phyloP scores from a whole-genome alignment of 179 eudicot species.

The Gypsophila paniculata region DNA sequence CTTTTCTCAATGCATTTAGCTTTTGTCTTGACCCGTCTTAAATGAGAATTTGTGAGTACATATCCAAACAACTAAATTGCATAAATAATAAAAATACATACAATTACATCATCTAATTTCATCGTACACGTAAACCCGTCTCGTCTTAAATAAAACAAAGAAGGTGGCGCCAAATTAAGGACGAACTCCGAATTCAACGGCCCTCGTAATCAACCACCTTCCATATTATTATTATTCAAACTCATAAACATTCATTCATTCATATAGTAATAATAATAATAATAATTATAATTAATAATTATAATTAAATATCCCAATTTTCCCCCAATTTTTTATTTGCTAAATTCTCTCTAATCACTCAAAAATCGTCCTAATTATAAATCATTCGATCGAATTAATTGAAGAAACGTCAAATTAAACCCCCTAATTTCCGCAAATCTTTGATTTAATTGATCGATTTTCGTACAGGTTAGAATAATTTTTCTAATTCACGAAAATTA shows the following conservation, averaged over 20 bases:
- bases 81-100: no score
- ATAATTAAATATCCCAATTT: no score
- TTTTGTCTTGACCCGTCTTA: no score
- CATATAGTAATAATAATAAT: no score
- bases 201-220: conserved; percentile 19
- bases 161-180: conserved; percentile 63
- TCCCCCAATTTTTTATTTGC: not conserved
- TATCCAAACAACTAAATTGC: no score
- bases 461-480: conserved; percentile 25
- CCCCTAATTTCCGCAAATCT: conserved; percentile 8
- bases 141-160: not conserved
- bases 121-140: no score
- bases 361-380: not conserved
- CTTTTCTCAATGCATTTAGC: no score
- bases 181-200: conserved; percentile 33
- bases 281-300: no score
- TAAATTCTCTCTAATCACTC: not conserved
- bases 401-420: not conserved
- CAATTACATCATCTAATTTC: no score
- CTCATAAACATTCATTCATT: not conserved
- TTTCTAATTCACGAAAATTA: not conserved
- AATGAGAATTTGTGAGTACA: no score
- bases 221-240: conserved; percentile 10
- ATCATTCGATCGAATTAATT: not conserved
- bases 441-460: conserved; percentile 4